Base-by-base conservation (phyloP, 176 grass and related monocot species). In the Aegilops bicornis region DNA sequence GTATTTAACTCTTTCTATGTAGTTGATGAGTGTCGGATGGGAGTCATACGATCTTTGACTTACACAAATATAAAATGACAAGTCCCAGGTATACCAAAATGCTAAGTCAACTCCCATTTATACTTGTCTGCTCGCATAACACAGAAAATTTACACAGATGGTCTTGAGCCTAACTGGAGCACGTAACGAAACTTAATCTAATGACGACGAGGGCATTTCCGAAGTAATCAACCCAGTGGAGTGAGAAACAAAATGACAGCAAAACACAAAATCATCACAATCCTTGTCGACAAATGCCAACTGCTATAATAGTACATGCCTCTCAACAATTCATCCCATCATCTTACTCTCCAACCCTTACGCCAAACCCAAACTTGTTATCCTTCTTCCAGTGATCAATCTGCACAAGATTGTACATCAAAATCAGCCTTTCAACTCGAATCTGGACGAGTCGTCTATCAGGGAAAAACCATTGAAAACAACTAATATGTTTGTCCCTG, bases 301-400 rank as follows among this genome's bases (percentile, higher is more conserved):
- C 40, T 36, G 72, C 88, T 81, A 76, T 75, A 60, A 77, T 71
- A 27, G n/a, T 86, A 67, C 76, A 80, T 23, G 81, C 63, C 27
- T 76, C 31, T 35, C 30, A 66, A 67, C 29, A 87, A 59, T 23
- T 16, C n/a, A 11, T 75, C 0, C 1, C 11, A 3, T 33, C 22
- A 58, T 79, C 37, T 74, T 88, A 97, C 86, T 97, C 86, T 87
- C 94, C 92, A 22, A 94, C 7, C 12, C 65, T 56, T 89, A 97
- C 27, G n/a, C 94, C 94, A 70, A 92, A 83, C 43, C 94, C 92
- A 67, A 97, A 97, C 69, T 94, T 97, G 89, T 97, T 90, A 37
- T 91, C 67, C 82, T 95, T 95, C 90, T 84, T 98, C 81, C 43
- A 78, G 52, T 98, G 91, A 89, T 98, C 93, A 76, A 98, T 17